phyloP scores from a whole-genome alignment of 2,329 filamentous ascomycete species.

The Arthrobotrys iridis region DNA sequence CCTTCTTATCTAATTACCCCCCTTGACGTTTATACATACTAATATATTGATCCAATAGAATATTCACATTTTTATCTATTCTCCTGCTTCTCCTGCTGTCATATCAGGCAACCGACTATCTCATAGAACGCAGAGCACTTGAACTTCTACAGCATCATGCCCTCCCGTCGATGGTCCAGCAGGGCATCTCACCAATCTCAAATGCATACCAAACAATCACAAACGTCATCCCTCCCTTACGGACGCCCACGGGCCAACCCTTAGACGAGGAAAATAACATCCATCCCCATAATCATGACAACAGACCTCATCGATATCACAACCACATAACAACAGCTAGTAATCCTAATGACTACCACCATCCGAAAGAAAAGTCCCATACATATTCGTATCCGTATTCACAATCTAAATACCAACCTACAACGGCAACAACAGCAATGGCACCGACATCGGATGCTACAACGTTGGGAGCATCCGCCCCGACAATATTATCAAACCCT shows the following conservation, averaged over 20 bases:
- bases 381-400: constrained; percentile 14
- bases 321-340: constrained; percentile 8
- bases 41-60: constrained; percentile 11
- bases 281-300: constrained; percentile 17
- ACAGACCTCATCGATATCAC: background rate
- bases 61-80: constrained; percentile 53
- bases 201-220: constrained; percentile 49
- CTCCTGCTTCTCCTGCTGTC: constrained; percentile 46
- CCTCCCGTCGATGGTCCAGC: constrained; percentile 51
- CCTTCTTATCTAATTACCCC: background rate
- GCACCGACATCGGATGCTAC: constrained; percentile 13
- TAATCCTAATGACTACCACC: background rate
- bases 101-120: constrained; percentile 52
- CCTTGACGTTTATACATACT: background rate
- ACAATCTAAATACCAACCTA: constrained; percentile 21
- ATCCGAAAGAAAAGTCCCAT: constrained; percentile 3
- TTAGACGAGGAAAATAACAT: constrained; percentile 40
- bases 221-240: constrained; percentile 31
- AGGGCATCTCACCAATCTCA: constrained; percentile 45
- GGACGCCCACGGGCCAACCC: background rate
- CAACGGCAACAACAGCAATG: background rate
- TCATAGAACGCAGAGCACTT: constrained; percentile 50
- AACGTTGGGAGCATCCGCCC: constrained; percentile 5
- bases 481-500: constrained; percentile 11
- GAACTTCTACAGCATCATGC: constrained; percentile 51